Base-by-base conservation (phyloP, 1,284 basidiomycete species). In the Leccinum pallidistipes region DNA sequence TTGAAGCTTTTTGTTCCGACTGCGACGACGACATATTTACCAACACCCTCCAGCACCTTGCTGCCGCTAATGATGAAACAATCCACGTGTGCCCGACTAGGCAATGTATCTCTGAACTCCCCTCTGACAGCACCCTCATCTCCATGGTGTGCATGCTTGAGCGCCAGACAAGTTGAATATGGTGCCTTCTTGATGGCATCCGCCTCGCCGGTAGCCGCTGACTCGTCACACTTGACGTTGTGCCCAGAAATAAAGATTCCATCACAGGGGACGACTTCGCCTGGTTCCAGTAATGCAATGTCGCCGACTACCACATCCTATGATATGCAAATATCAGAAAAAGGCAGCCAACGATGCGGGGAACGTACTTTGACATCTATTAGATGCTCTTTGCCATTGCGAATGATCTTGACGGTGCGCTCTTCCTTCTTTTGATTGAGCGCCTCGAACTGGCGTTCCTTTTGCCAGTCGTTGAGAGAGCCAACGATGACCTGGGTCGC, bases 361-460 rank as follows among this genome's bases (percentile, higher is more conserved):
- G 11, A 21, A 71, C 79, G 27, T 62, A 86, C 87, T 79, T 90
- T 90, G 75, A 95, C 83, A 73, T 95, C 91, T 69, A 97, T 83
- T 45, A 94, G 78, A 65, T 81, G 84, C 69, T 97, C 94, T 36
- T 81, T 78, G 31, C 95, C 95, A 65, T 86, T 83, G 11, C 97
- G 91, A 62, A 98, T 89, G 58, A 95, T 91, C 77, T 97, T 98
- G 71, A 98, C 21, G 24, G 24, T 24, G 3, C 24, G 24, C 69
- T 97, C 94, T 62, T 98, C 97, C 78, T 97, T 97, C 79, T 97
- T 93, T 66, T 93, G 93, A 72, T 98, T 98, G 58, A 99, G 84
- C 43, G 82, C 82, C 70, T 92, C 89, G 80, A 99, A 98, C 78
- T 99, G 97, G 7, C 88, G 87, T 75, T 99, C 97, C 78, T 99